Conservation (phyloP, 108 stramenopile species). For the Skeletonema grethae region DNA sequence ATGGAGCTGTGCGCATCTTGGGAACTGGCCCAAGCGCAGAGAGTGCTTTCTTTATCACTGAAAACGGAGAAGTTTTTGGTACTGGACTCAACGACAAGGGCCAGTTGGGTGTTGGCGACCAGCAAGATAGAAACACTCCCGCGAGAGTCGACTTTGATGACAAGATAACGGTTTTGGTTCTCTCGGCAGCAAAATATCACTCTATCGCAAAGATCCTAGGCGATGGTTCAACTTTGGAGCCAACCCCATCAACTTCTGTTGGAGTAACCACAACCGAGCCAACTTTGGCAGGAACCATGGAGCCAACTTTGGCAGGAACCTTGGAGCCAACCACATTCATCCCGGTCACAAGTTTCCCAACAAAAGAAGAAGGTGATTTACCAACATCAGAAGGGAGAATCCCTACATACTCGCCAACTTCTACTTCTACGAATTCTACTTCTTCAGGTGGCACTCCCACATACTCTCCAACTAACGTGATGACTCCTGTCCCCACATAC, state of each 20-base stretch:
- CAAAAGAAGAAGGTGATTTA: background rate
- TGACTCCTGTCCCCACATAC: background rate
- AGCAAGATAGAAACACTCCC: slow-evolving; percentile 25
- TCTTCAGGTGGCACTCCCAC: background rate
- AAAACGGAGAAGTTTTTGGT: slow-evolving; percentile 21
- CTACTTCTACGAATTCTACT: background rate
- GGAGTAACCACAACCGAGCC: background rate
- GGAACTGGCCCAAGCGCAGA: slow-evolving; percentile 30
- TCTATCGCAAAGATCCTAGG: slow-evolving; percentile 10
- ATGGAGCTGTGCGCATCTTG: slow-evolving; percentile 22
- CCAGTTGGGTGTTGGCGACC: slow-evolving; percentile 46
- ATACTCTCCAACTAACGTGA: background rate
- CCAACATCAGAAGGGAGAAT: background rate
- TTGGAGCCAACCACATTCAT: background rate
- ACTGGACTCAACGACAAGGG: slow-evolving; percentile 36
- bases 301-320: too few relatives aligned
- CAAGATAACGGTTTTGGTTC: slow-evolving; percentile 9
- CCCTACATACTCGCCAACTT: background rate
- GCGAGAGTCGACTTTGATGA: slow-evolving; percentile 23
- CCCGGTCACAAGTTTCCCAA: background rate
- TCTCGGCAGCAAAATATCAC: slow-evolving; percentile 38
- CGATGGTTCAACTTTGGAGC: background rate
- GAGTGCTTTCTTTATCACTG: slow-evolving; percentile 33
- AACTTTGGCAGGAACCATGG: background rate
- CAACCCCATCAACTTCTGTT: slow-evolving; percentile 5